These are phyloP conservation scores for Cordyceps tenuipes DNA, from an alignment of 2,329 filamentous ascomycete species.

Conservation along the genomic window DNA sequence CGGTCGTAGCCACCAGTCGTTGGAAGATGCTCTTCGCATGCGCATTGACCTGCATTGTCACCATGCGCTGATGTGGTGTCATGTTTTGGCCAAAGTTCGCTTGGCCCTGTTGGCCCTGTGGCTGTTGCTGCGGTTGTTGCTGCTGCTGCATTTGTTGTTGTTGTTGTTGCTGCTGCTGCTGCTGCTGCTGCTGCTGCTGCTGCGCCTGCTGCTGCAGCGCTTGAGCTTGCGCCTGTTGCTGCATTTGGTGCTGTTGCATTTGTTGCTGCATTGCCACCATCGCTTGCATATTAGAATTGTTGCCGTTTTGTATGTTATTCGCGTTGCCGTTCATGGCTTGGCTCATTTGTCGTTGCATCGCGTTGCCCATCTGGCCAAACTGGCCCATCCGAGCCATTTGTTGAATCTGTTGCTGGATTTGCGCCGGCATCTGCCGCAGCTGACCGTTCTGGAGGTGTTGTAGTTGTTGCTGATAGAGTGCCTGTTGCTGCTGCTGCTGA, in stretches of 20 bases:
- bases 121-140: constrained; percentile 23
- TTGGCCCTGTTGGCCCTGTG: constrained; percentile 22
- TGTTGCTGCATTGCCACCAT: constrained; percentile 24
- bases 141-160: constrained; percentile 22
- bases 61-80: background rate
- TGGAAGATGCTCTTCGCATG: constrained; percentile 30
- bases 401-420: constrained; percentile 31
- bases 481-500: constrained; percentile 33
- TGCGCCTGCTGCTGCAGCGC: constrained; percentile 19
- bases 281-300: constrained; percentile 22
- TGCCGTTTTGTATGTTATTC: constrained; percentile 22
- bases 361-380: constrained; percentile 29
- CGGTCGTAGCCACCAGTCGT: constrained; percentile 27
- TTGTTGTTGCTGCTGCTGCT: constrained; percentile 26
- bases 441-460: constrained; percentile 32
- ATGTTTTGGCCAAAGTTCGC: constrained; percentile 15
- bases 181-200: constrained; percentile 22
- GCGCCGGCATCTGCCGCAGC: constrained; percentile 26
- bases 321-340: constrained; percentile 24
- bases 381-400: constrained; percentile 28
- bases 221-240: constrained; percentile 21
- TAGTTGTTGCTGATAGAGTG: constrained; percentile 36
- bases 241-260: constrained; percentile 26
- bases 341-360: constrained; percentile 29
- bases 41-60: constrained; percentile 23